These are phyloP conservation scores for Babjeviella inositovora DNA, from an alignment of 805 yeast species.

Conservation along the genomic window DNA sequence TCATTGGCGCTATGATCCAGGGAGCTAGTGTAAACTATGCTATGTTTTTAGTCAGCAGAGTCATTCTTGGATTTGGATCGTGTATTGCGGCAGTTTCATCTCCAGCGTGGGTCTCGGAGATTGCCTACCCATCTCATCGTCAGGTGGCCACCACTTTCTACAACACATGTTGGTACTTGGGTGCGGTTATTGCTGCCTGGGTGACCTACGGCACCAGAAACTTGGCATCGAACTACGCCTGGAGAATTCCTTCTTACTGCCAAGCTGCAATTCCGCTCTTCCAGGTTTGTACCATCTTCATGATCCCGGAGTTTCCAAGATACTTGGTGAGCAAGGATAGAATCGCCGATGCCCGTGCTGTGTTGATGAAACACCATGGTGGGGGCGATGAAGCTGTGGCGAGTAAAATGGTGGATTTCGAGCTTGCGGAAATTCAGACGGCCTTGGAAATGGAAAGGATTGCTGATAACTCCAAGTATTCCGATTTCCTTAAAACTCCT, in stretches of 20 bases:
- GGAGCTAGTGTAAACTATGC: no score
- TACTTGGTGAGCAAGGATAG: constrained; percentile 17
- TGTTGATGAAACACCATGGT: constrained; percentile 17
- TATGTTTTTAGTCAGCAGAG: constrained; percentile 24
- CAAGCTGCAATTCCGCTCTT: constrained; percentile 30
- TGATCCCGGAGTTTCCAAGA: constrained; percentile 29
- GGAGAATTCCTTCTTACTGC: constrained; percentile 39
- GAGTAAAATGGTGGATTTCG: constrained; percentile 13
- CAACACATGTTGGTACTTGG: constrained; percentile 35
- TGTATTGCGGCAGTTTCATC: constrained; percentile 22
- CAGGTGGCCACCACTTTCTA: constrained; percentile 23
- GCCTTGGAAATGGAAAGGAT: constrained; percentile 18
- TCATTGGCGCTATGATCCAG: constrained; percentile 44
- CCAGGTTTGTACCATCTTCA: constrained; percentile 19
- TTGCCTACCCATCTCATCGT: constrained; percentile 29
- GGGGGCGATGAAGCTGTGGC: constrained; percentile 12
- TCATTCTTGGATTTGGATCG: constrained; percentile 30
- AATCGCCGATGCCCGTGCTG: constrained; percentile 14
- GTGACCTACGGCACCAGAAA: constrained; percentile 26
- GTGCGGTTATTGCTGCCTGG: constrained; percentile 38
- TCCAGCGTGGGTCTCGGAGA: constrained; percentile 33
- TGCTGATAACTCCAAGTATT: constrained; percentile 12
- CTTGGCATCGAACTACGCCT: constrained; percentile 17
- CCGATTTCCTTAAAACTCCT: constrained; percentile 15
- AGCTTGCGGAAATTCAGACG: constrained; percentile 16